A percentile compares a stretch with the other conserved stretches of the same genome.
These are phyloP conservation scores for Volvariella volvacea DNA, from an alignment of 1,284 basidiomycete species.

Conservation along the genomic window DNA sequence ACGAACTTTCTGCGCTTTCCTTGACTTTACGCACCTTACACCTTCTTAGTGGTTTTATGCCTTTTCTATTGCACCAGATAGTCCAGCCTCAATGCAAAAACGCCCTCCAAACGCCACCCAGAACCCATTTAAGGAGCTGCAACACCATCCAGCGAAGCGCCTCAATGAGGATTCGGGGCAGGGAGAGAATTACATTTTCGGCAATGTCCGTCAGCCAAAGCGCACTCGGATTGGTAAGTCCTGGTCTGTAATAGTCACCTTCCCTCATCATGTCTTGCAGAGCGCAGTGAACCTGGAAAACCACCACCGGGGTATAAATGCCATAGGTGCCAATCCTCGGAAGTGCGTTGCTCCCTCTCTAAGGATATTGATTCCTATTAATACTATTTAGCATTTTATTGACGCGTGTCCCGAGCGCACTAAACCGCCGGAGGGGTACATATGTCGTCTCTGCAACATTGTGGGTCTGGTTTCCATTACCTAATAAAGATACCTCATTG, in stretches of 20 bases:
- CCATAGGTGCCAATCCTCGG: constrained; percentile 66
- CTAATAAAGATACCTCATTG: constrained; percentile 1
- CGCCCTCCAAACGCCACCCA: constrained; percentile 62
- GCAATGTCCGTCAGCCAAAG: constrained; percentile 52
- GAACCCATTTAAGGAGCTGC: constrained; percentile 60
- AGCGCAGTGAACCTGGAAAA: constrained; percentile 40
- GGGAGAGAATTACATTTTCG: constrained; percentile 65
- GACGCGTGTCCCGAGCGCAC: constrained; percentile 65
- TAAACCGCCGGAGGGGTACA: constrained; percentile 76
- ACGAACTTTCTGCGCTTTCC: constrained; percentile 3
- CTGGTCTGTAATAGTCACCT: not conserved
- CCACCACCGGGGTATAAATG: constrained; percentile 73
- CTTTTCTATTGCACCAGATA: constrained; percentile 34
- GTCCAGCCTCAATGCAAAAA: constrained; percentile 21
- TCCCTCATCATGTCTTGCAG: constrained; percentile 11
- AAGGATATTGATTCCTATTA: constrained; percentile 3
- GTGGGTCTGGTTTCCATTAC: constrained; percentile 19
- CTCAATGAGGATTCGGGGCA: constrained; percentile 32
- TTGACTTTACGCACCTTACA: constrained; percentile 3
- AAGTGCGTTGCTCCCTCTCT: constrained; percentile 37
- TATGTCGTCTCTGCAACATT: constrained; percentile 79
- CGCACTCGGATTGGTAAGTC: constrained; percentile 45
- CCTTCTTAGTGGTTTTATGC: constrained; percentile 43
- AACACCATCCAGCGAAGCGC: constrained; percentile 42
- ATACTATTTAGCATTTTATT: constrained; percentile 58